These are phyloP conservation scores for Vaccinium corymbosum DNA, from an alignment of 148 eudicot species.

Conservation along the genomic window DNA sequence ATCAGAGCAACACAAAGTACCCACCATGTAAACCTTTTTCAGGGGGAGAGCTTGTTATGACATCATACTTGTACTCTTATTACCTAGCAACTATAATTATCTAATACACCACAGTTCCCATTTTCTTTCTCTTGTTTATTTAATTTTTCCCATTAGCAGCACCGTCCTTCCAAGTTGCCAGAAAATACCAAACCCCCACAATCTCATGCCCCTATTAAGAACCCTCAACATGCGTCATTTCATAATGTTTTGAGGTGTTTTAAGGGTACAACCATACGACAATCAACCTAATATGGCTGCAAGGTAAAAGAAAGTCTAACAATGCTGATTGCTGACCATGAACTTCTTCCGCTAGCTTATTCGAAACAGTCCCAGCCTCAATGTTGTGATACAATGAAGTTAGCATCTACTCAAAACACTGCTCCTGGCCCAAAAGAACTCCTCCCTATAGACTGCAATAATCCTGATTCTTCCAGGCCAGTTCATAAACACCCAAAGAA, in stretches of 20 bases:
- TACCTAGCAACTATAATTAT: no score
- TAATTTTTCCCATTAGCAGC: neutral
- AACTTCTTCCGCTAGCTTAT: neutral
- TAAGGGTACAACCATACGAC: neutral
- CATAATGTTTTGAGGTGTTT: neutral
- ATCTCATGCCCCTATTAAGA: neutral
- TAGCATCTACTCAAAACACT: neutral
- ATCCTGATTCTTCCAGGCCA: neutral
- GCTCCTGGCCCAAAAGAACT: neutral
- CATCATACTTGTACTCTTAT: no score
- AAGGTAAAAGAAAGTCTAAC: no score
- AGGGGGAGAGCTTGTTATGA: no score
- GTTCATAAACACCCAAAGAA: neutral
- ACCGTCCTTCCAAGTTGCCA: neutral
- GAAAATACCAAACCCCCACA: neutral
- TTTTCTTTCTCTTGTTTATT: no score
- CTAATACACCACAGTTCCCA: neutral
- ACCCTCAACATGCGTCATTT: neutral
- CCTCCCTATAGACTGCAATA: neutral
- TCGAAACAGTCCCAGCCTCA: neutral
- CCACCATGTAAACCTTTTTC: no score
- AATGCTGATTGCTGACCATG: neutral
- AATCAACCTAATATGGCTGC: neutral
- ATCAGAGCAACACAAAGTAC: neutral
- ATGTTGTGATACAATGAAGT: neutral